Evolutionary conservation across 306 rosid genomes (phyloP), one percentile per base, ranked within the genome.

Genomic region (Fragaria ananassa): DNA sequence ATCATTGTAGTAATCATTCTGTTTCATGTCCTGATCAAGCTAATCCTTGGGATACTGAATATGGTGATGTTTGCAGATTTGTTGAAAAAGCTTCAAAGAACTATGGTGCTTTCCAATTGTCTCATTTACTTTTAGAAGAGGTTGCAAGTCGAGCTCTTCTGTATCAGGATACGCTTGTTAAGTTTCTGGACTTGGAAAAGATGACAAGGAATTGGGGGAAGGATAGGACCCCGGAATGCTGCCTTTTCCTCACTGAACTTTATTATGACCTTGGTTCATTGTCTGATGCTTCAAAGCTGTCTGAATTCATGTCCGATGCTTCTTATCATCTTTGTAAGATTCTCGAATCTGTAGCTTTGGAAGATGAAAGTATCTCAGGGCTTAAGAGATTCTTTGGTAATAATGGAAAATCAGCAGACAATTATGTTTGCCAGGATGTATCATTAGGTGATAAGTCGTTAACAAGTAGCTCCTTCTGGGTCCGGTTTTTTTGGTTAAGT

Each of bases 261-360:
- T 88, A 88, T 88, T 92, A 88, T 81, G 98, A 92, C 78, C 79
- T 84, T 69, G 97, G 95, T 18, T 86, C 90, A 76, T 85, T 90
- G 82, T 86, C 84, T 42, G 74, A 86, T 73, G 85, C 84, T 80
- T 89, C 97, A 62, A 86, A 84, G 80, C 87, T 75, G 58, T 72
- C 89, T 12, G 91, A 90, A 76, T 90, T 78, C 80, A 85, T 92
- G 90, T 88, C 89, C 6, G 97, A 95, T 79, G 74, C 90, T 37
- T 90, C 97, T 82, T 92, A 90, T 86, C 98, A 95, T 85, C 86
- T 95, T 42, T 92, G 98, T 80, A 95, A 92, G 91, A 89, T 95
- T 77, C 87, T 92, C 68, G 97, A 95, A 85, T 90, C 89, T 18
- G 95, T 88, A 65, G 97, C 97, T 77, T 82, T 90, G 84, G 76